Evolutionary conservation across 2,329 filamentous ascomycete species (phyloP), one percentile per base, ranked within the genome.

Genomic region (Coleophoma eucalyptorum): DNA sequence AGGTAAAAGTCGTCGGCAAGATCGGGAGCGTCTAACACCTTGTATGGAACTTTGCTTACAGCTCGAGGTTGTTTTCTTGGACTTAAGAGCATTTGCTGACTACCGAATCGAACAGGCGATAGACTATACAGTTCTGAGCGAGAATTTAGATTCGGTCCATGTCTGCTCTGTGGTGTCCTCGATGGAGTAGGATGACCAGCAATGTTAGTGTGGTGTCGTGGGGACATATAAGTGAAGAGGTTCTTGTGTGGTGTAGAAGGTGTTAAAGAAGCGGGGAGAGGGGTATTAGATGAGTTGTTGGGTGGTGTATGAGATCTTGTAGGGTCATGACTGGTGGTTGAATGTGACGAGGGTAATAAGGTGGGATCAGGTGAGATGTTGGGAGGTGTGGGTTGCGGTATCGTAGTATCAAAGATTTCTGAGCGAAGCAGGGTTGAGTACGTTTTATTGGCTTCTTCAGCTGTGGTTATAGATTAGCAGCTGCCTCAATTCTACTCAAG

Each of bases 221-320:
- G 87, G 3, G 89, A 92, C 70, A 90, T 85, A 67, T 96, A 97
- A 21, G 88, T 90, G 67, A 99, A 97, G 37, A 99, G 81, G 59
- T 99, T 99, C 72, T 97, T 97, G 70, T 96, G 91, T 10, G 94
- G 94, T 4, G 94, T 99, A 1, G 93, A 96, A 0, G 94, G 94
- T 0, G 93, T 96, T 52, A 94, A 77, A 50, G 83, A 86, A 2
- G 87, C 81, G 11, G 89, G 85, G n/a, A 91, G 70, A 20, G 81
- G 76, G 12, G 83, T 75, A 13, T 78, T 73, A 13, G 83, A 74
- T 16, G 71, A 69, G 59, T 84, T 83, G 52, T 79, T 83, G 21
- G 92, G 92, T 43, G 92, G 92, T 5, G 93, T 97, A 58, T 87
- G 84, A 46, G 89, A 87, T 63, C 89, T 80, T 46, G 84, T 87